Evolutionary conservation across 768 basidiomycete genomes (phyloP), one percentile per base, ranked within the genome.

Genomic region (Podaxis carcinomalis): DNA sequence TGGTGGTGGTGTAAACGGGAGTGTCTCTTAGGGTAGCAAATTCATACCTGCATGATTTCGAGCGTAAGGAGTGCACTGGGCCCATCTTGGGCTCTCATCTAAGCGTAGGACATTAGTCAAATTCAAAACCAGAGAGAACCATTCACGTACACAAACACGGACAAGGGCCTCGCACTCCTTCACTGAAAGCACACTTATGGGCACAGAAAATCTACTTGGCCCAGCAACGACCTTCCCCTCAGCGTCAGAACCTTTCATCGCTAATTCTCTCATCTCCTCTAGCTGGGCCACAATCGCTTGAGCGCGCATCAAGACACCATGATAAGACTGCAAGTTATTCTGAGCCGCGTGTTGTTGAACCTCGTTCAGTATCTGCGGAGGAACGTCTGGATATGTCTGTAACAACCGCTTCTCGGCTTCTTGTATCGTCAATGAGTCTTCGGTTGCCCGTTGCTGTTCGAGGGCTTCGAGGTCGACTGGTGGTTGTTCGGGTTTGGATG

Each of bases 111-210:
- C 32, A 13, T 49, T 35, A 59, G 66, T 9, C 68, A 51, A 42
- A 36, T 51, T 19, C 23, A 25, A 4, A 51, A 14, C 42, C 46
- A 59, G 23, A 57, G 46, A 36, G 40, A 44, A 52, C 6, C 21
- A 32, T 60, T 19, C 21, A 73, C 83, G 62, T 66, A 87, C 84
- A 46, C 75, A 79, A 51, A 77, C 66, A 14, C 85, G 76, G 2
- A 89, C 72, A 4, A 89, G 71, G 1, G 83, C 80, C 46, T 80
- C 73, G 73, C 82, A 85, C 68, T 91, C 87, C 9, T 70, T 63
- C 16, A 72, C 51, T 0, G 86, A 79, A 19, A 89, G 68, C 9
- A 86, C 57, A 14, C 77, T 74, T 2, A 83, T 66, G 16, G 82
- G 78, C 19, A 85, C 64, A 25, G 58, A 53, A 11, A 61, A 27